phyloP scores from a whole-genome alignment of 78 protist genomes.

The Speleostelium caveatum region DNA sequence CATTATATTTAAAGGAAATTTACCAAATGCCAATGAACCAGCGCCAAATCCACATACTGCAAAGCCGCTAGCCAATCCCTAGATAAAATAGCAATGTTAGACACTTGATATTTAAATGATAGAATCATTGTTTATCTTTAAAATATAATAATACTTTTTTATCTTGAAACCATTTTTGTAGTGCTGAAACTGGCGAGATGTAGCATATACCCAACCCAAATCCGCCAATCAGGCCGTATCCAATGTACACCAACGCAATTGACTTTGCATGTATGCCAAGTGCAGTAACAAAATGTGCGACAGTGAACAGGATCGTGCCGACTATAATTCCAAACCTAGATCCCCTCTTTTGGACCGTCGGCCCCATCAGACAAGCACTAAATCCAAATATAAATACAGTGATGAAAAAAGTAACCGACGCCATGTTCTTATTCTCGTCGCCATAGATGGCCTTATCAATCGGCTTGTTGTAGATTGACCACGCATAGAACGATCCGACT shows the following conservation, averaged over 20 bases:
- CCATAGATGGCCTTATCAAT: conserved; percentile 3
- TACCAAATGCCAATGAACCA: conserved; percentile 68
- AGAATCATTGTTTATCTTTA: too few species aligned
- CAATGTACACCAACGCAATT: conserved; percentile 71
- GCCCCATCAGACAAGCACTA: conserved; percentile 52
- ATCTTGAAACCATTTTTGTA: conserved; percentile 87
- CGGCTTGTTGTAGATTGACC: conserved; percentile 47
- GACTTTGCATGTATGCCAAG: conserved; percentile 33
- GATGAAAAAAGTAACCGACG: conserved; percentile 25
- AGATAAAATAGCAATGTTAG: too few species aligned
- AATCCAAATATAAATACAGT: conserved; percentile 42
- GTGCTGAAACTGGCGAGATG: conserved; percentile 78
- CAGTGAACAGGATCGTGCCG: conserved; percentile 3
- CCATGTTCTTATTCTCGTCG: conserved; percentile 21
- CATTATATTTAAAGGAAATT: conserved; percentile 44
- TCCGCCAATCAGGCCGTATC: conserved; percentile 83
- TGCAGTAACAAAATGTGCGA: conserved; percentile 77
- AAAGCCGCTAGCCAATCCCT: conserved; percentile 79
- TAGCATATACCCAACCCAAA: conserved; percentile 79
- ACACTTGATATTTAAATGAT: too few species aligned
- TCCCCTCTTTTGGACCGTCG: conserved; percentile 45
- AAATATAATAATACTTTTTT: too few species aligned
- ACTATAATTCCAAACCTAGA: conserved; percentile 4
- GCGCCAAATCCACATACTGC: conserved; percentile 91
- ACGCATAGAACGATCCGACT: conserved; percentile 46